A percentile compares a stretch with the other conserved stretches of the same genome.
phyloP scores from a whole-genome alignment of 306 rosid genomes.

The Gastrolobium bilobum region DNA sequence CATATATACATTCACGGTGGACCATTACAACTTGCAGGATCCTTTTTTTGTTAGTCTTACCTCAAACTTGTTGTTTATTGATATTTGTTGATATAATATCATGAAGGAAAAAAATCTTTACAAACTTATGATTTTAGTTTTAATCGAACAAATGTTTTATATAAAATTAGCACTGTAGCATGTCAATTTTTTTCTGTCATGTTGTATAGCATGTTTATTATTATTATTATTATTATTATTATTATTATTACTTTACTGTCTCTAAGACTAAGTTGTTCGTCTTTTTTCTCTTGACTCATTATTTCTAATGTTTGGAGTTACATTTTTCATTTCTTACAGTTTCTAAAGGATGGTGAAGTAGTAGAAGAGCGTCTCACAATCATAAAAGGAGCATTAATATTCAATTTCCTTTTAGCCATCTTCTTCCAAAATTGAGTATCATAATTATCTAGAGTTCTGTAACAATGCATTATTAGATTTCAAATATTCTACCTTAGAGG shows the following conservation, averaged over 20 bases:
- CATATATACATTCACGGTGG: constrained; percentile 1
- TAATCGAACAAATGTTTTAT: neutral
- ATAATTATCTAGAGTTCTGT: constrained; percentile 32
- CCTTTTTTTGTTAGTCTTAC: neutral
- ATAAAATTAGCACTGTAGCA: neutral
- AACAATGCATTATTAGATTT: constrained; percentile 16
- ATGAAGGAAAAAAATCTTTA: neutral
- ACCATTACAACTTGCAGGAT: neutral
- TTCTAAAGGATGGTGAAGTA: constrained; percentile 65
- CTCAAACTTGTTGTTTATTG: constrained; percentile 14
- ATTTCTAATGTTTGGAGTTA: neutral
- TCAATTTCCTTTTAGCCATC: too few species aligned
- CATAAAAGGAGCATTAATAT: too few species aligned
- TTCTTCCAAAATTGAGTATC: neutral
- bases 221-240: constrained; percentile 27
- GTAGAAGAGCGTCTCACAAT: too few species aligned
- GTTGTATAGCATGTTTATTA: neutral
- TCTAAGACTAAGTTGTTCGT: neutral
- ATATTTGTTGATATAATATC: constrained; percentile 9
- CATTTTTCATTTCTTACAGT: neutral
- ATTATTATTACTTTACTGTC: neutral
- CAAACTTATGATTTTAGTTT: constrained; percentile 8
- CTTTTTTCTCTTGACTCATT: constrained; percentile 3
- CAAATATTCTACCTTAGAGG: neutral
- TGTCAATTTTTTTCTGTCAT: constrained; percentile 15